Evolutionary conservation across 2,329 filamentous ascomycete species (phyloP).

Genomic region (Trichoderma oligosporum): DNA sequence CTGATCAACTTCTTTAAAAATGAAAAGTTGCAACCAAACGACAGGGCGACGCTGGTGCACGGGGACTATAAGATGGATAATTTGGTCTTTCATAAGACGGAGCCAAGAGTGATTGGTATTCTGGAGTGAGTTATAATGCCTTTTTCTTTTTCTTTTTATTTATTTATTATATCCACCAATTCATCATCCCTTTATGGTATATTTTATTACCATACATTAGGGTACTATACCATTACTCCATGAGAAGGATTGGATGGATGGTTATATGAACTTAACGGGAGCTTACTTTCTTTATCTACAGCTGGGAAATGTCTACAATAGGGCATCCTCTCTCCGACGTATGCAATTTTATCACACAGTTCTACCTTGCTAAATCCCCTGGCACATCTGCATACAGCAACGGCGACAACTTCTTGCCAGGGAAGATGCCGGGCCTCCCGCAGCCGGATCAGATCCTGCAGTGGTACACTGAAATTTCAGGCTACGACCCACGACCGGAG

Average conservation of each 20-base stretch:
- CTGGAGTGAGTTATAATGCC: constrained; percentile 59
- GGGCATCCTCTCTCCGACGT: constrained; percentile 94
- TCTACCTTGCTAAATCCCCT: constrained; percentile 34
- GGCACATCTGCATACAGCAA: constrained; percentile 27
- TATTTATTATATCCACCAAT: too few species aligned
- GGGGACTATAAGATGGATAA: constrained; percentile 98
- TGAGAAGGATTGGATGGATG: too few species aligned
- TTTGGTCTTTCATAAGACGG: constrained; percentile 82
- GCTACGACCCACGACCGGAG: constrained; percentile 65
- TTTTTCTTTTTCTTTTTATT: background rate
- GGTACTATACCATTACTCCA: too few species aligned
- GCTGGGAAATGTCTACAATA: constrained; percentile 97
- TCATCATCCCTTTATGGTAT: too few species aligned
- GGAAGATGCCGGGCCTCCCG: constrained; percentile 61
- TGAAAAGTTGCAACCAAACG: constrained; percentile 64
- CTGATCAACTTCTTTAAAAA: constrained; percentile 76
- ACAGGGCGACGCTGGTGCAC: constrained; percentile 77
- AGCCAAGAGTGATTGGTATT: constrained; percentile 84
- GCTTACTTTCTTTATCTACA: constrained; percentile 27
- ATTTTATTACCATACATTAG: too few species aligned
- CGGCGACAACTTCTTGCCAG: constrained; percentile 55
- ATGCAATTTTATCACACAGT: constrained; percentile 63
- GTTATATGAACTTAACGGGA: too few species aligned
- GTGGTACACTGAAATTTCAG: constrained; percentile 50
- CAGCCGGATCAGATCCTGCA: constrained; percentile 39